phyloP scores from a whole-genome alignment of 129 eudicot species.

The Escallonia herrerae region DNA sequence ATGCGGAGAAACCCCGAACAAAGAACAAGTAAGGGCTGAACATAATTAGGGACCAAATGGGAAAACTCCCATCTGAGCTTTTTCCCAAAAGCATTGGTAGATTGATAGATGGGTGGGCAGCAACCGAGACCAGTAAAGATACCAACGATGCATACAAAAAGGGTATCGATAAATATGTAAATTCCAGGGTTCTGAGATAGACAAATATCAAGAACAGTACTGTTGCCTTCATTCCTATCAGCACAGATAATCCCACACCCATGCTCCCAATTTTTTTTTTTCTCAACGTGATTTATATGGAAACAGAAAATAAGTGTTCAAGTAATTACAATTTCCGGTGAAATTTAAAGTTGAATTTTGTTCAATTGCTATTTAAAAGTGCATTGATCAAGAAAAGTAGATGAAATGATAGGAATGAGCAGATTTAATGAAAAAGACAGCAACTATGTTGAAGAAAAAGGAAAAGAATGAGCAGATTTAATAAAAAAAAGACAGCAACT shows the following conservation, averaged over 20 bases:
- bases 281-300: too few relatives aligned
- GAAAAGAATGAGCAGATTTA: too few relatives aligned
- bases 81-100: conserved; percentile 70
- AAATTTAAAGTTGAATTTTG: too few relatives aligned
- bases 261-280: too few relatives aligned
- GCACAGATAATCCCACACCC: conserved; percentile 66
- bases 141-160: conserved; percentile 61
- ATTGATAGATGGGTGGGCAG: conserved; percentile 64
- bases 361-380: too few relatives aligned
- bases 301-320: neutral
- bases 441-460: too few relatives aligned
- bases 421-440: too few relatives aligned
- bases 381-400: too few relatives aligned
- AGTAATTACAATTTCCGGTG: too few relatives aligned
- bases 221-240: conserved; percentile 48
- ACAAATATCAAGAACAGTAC: conserved; percentile 41
- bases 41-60: conserved; percentile 53
- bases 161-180: conserved; percentile 45
- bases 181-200: conserved; percentile 38
- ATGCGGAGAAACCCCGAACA: conserved; percentile 47
- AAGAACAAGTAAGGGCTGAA: conserved; percentile 68
- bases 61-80: conserved; percentile 63
- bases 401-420: too few relatives aligned
- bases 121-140: conserved; percentile 55
- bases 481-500: too few relatives aligned